Conservation (phyloP, 2,329 filamentous ascomycete species). For the Gliomastix tumulicola region DNA sequence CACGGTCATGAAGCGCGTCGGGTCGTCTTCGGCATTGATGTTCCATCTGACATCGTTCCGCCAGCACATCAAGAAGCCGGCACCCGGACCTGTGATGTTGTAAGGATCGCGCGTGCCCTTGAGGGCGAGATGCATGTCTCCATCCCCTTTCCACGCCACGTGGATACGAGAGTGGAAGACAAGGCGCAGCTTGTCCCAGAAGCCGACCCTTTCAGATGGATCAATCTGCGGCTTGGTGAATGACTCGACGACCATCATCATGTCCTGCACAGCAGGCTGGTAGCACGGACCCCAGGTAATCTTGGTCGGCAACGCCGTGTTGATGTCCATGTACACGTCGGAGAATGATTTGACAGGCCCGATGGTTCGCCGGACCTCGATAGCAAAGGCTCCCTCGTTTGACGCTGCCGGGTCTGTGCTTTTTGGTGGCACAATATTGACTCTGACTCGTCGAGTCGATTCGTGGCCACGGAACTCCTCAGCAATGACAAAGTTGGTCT, state of each 20-base stretch:
- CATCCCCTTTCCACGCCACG: conserved; percentile 89
- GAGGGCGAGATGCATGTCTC: conserved; percentile 86
- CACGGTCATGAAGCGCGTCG: conserved; percentile 89
- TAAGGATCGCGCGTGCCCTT: conserved; percentile 94
- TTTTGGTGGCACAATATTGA: conserved; percentile 73
- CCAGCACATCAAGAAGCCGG: conserved; percentile 98
- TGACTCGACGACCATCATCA: conserved; percentile 99
- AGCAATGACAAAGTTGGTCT: conserved; percentile 88
- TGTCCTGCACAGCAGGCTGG: conserved; percentile 95
- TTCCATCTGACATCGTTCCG: conserved; percentile 86
- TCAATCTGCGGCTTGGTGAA: conserved; percentile 96
- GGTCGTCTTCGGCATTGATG: conserved; percentile 78
- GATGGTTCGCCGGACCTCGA: conserved; percentile 85
- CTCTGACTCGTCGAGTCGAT: conserved; percentile 71
- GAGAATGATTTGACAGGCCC: conserved; percentile 96
- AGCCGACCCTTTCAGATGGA: conserved; percentile 86
- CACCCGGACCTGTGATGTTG: conserved; percentile 82
- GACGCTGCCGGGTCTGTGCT: conserved; percentile 48
- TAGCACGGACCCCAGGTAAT: conserved; percentile 98
- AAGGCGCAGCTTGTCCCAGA: conserved; percentile 97
- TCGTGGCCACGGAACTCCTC: conserved; percentile 82
- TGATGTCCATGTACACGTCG: conserved; percentile 85
- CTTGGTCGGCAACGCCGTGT: conserved; percentile 82
- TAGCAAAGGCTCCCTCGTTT: conserved; percentile 61
- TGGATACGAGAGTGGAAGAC: conserved; percentile 89